Evolutionary conservation across 2,329 filamentous ascomycete species (phyloP).

Genomic region (Cytospora piceicola): DNA sequence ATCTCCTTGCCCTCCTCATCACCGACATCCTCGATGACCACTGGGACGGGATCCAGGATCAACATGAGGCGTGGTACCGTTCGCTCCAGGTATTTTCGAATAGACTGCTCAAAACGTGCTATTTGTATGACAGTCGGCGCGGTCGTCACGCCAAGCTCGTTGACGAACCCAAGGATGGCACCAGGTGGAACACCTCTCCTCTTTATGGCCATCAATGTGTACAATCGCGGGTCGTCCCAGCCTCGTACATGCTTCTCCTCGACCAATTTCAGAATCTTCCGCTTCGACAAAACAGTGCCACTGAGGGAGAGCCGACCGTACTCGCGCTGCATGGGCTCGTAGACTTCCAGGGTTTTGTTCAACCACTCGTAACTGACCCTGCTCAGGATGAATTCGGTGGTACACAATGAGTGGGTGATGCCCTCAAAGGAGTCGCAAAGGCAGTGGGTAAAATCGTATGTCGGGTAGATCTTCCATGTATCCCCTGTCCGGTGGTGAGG

Average conservation of each 20-base stretch:
- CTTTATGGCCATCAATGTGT: conserved; percentile 82
- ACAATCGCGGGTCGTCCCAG: conserved; percentile 91
- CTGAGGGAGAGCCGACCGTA: conserved; percentile 73
- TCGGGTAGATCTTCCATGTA: conserved; percentile 92
- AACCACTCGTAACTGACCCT: conserved; percentile 89
- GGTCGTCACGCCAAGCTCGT: conserved; percentile 89
- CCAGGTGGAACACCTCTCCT: conserved; percentile 86
- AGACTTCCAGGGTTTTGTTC: conserved; percentile 78
- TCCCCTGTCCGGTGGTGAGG: conserved; percentile 79
- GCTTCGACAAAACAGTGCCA: conserved; percentile 86
- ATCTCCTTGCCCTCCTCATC: conserved; percentile 66
- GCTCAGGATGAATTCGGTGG: conserved; percentile 30
- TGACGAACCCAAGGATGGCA: conserved; percentile 86
- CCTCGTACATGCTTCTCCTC: conserved; percentile 70
- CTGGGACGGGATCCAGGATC: conserved; percentile 80
- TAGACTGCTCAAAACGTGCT: conserved; percentile 79
- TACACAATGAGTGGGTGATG: conserved; percentile 68
- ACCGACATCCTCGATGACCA: conserved; percentile 78
- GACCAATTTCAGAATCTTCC: conserved; percentile 80
- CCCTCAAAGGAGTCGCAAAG: conserved; percentile 90
- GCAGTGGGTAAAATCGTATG: conserved; percentile 91
- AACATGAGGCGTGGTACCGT: conserved; percentile 90
- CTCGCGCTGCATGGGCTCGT: conserved; percentile 87
- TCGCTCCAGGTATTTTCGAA: conserved; percentile 84
- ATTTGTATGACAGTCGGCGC: conserved; percentile 79